Evolutionary conservation across 2,329 filamentous ascomycete species (phyloP).

Genomic region (Aspergillus latus): DNA sequence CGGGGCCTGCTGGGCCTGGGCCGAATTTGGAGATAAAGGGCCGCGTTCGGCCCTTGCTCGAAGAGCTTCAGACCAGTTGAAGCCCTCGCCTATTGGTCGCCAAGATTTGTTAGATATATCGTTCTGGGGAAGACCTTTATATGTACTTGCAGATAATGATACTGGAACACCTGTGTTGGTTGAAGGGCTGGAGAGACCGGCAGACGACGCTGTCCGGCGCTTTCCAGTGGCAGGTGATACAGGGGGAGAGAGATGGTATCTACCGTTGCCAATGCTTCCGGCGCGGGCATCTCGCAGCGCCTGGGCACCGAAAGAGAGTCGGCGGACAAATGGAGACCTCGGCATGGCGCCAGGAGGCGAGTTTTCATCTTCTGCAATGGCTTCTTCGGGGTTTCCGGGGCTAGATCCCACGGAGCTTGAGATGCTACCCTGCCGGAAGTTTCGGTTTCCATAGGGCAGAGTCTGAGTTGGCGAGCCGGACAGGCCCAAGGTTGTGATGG

Average conservation of each 20-base stretch:
- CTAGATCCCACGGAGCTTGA: conserved; percentile 59
- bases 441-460: conserved; percentile 52
- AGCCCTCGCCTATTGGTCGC: conserved; percentile 73
- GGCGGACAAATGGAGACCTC: conserved; percentile 68
- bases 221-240: conserved; percentile 26
- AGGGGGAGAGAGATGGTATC: conserved; percentile 49
- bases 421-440: conserved; percentile 63
- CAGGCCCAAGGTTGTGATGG: conserved; percentile 71
- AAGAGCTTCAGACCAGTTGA: conserved; percentile 97
- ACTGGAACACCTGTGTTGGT: conserved; percentile 19
- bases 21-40: conserved; percentile 33
- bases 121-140: conserved; percentile 34
- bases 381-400: conserved; percentile 43
- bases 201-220: conserved; percentile 28
- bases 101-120: conserved; percentile 46
- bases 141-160: conserved; percentile 39
- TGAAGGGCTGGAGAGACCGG: conserved; percentile 20
- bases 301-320: conserved; percentile 86
- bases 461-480: conserved; percentile 66
- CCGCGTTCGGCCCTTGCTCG: conserved; percentile 86
- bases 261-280: conserved; percentile 64
- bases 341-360: conserved; percentile 59
- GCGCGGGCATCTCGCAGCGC: conserved; percentile 69
- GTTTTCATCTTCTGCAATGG: conserved; percentile 66
- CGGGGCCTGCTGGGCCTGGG: conserved; percentile 42